These are phyloP conservation scores for Didymosphaeria variabile DNA, from an alignment of 2,329 filamentous ascomycete species.

Conservation along the genomic window DNA sequence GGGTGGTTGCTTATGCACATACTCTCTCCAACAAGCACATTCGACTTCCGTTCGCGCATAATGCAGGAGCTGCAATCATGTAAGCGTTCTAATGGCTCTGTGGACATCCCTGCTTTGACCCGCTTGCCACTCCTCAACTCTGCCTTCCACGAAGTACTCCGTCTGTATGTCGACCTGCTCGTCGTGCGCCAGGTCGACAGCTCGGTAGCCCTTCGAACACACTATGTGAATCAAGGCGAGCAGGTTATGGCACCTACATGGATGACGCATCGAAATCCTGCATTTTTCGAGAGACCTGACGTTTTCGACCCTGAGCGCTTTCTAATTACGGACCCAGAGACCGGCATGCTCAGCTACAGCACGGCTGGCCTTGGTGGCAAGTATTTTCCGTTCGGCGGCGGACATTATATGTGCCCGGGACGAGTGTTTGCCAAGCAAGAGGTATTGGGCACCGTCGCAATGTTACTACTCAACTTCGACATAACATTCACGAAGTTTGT, in stretches of 20 bases:
- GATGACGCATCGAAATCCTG: conserved; percentile 8
- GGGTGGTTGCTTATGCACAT: conserved; percentile 7
- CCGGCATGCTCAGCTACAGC: background rate
- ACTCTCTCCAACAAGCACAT: background rate
- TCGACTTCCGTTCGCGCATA: background rate
- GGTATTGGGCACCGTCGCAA: background rate
- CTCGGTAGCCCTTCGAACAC: background rate
- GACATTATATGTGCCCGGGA: conserved; percentile 5
- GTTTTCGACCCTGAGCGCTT: conserved; percentile 5
- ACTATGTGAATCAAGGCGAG: conserved; percentile 1
- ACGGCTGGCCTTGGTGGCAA: background rate
- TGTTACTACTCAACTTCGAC: conserved; percentile 8
- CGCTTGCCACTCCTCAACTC: conserved; percentile 1
- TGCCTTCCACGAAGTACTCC: conserved; percentile 4
- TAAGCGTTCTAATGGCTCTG: background rate
- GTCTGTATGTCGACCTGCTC: conserved; percentile 6
- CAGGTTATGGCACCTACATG: conserved; percentile 7
- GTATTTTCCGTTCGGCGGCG: conserved; percentile 4
- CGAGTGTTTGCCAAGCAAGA: conserved; percentile 7
- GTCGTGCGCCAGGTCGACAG: conserved; percentile 3
- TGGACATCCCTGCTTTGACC: background rate
- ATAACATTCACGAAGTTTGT: background rate
- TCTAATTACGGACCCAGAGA: background rate
- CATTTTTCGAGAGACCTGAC: background rate
- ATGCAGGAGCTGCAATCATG: conserved; percentile 7